Evolutionary conservation across 371 early-diverging fungal genomes (phyloP), one percentile per base, ranked within the genome.

Genomic region (Lichtheimia ornata): DNA sequence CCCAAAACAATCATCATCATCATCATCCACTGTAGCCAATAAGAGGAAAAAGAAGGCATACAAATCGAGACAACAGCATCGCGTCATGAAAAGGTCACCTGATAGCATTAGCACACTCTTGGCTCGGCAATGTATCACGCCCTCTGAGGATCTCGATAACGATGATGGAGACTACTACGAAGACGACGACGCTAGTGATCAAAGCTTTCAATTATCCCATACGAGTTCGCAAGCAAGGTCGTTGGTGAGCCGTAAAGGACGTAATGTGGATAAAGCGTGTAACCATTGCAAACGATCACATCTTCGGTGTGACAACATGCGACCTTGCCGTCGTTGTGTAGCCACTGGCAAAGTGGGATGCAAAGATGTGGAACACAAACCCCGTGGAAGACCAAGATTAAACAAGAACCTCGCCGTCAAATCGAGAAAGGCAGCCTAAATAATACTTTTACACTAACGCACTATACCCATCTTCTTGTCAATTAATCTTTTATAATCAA

Each of bases 261-360:
- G 72, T 11, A 79, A 76, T 54, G 80, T 79, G 17, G 80, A 79
- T 41, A 76, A 72, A 50, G 80, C 80, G 1, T 79, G 80, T 44
- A 76, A 79, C 42, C 76, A 79, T 49, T 79, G 80, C 62, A 79
- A 79, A 50, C 70, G 76, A 1, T 79, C 80, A 12, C 80, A 79
- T 69, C 59, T 79, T 15, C 66, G 76, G 15, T 79, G 80, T 54
- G 80, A 79, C 42, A 69, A 79, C 18, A 69, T 73, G 71, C 59
- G 80, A 14, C 80, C 80, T 4, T 79, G 80, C 56, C 69, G 72
- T 22, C 72, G 80, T 7, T 79, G 80, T 55, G 68, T 76, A 15
- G 70, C 73, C 15, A 74, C 80, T 0, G 80, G 80, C 6, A 79
- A 76, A 47, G 67, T 65, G 11, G 80, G 74, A 7, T 79, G 80